Evolutionary conservation across 192 early-diverging fungal species (phyloP), one percentile per base, ranked within the genome.

Genomic region (Umbelopsis isabellina): DNA sequence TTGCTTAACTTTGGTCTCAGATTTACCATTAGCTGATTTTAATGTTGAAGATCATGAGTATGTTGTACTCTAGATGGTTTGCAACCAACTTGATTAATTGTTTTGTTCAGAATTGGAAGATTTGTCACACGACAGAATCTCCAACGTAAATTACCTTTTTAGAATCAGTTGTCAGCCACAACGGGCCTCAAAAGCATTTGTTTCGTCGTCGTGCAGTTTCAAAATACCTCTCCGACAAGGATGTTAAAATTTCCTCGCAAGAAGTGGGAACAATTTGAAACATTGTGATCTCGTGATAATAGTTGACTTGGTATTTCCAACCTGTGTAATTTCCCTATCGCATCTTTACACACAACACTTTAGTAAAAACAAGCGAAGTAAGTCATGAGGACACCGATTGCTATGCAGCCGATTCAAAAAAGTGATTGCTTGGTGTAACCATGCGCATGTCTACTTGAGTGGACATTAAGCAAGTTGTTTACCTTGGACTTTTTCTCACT

Each of bases 201-300:
- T 41, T 41, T 41, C 37, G 37, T 41, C 1, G 7, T 41, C 37
- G 37, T 9, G 37, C 37, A 41, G 37, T 41, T 41, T 41, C 37
- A 41, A 41, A 41, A 9, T 9, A 41, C 37, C 37, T 58, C 15
- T 51, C 27, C 27, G 27, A 35, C n/a, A n/a, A 25, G 27, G 55
- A 61, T 18, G 55, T n/a, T 55, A 27, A 15, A 21, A 25, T 35
- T 61, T 25, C 55, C 55, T 61, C 55, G 55, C 27, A 61, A 61
- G 55, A 61, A 35, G 55, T 61, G 33, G 7, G 6, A 41, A 5
- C 13, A 30, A 18, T 37, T n/a, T 61, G 55, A 61, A 61, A 61
- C 55, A 33, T 61, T 10, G 15, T 61, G 55, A 61, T 35, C 55
- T 61, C 30, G 55, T 61, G 55, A 61, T 35, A 18, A 18, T 30